Evolutionary conservation across 257 asterid genomes (phyloP).

Genomic region (Lithospermum erythrorhizon): DNA sequence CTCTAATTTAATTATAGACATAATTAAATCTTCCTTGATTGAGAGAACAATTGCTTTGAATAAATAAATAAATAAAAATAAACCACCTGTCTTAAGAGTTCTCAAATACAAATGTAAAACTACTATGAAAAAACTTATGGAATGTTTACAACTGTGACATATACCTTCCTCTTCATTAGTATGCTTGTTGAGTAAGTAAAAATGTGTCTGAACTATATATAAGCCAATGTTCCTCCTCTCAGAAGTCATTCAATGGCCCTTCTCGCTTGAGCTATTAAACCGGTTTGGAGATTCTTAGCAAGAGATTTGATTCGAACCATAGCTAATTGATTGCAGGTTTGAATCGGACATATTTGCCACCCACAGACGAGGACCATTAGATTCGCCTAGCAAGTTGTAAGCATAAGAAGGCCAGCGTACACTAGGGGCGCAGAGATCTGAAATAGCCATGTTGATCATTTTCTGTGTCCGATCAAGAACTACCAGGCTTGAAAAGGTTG

Average conservation of each 20-base stretch:
- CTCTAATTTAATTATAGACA: too few relatives aligned
- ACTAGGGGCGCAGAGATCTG: constrained; percentile 35
- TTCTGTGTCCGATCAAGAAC: constrained; percentile 83
- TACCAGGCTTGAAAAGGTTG: constrained; percentile 86
- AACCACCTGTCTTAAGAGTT: not conserved
- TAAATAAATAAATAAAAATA: too few relatives aligned
- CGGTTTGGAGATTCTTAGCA: constrained; percentile 24
- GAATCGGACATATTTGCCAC: constrained; percentile 69
- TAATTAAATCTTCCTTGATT: too few relatives aligned
- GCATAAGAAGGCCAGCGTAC: constrained; percentile 67
- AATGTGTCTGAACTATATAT: not conserved
- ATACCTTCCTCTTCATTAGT: not conserved
- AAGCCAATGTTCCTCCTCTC: too few relatives aligned
- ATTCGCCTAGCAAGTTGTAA: constrained; percentile 45
- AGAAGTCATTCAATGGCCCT: not conserved
- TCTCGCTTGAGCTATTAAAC: not conserved
- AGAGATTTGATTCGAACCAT: constrained; percentile 60
- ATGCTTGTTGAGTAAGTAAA: not conserved
- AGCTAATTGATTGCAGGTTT: constrained; percentile 72
- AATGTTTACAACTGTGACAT: not conserved
- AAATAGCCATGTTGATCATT: constrained; percentile 32
- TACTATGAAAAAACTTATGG: not conserved
- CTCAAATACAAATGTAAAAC: not conserved
- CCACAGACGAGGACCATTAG: constrained; percentile 56
- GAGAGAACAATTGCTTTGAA: too few relatives aligned